Base-by-base conservation (phyloP, 495 filamentous ascomycete species). In the Neurospora tetraspora region DNA sequence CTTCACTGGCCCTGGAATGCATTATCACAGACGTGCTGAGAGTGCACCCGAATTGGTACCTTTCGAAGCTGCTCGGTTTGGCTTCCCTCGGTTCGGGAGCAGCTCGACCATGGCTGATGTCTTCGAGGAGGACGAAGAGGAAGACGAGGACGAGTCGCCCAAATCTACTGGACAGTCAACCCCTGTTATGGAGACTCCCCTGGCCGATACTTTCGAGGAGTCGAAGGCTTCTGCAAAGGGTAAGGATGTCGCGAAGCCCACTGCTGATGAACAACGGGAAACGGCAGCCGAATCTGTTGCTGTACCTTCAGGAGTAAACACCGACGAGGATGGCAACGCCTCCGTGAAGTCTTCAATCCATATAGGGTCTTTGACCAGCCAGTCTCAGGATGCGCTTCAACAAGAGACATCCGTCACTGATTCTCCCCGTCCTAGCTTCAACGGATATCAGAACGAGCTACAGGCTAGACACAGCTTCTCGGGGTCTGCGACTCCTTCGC, bases 81-180 rank as follows among this genome's bases (percentile, higher is more conserved):
- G 87, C 14, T 83, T 89, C 72, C 83, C 86, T 70, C 85, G 85
- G 47, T 85, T 89, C 69, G 88, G 84, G 68, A 91, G 86, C 78
- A 90, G 86, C 76, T 90, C 89, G 0, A 89, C 89, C 5, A 90
- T 93, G 86, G 91, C 91, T 23, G 96, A 98, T 81, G 96, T 97
- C 6, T 97, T 97, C 74, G 94, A 97, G 78, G 96, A 97, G 81
- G 96, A 99, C 70, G 96, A 97, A 75, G 94, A 96, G 74, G 93
- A 97, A 72, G 77, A 85, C 40, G 78, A 80, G 6, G 80, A 75
- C 16, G 77, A 78, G 10, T 47, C 69, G 7, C 71, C 61, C 9
- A 75, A 74, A 42, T 76, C 78, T 10, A 77, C 74, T 45, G 76
- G 77, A 42, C 74, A 78, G 23, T 78, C 80, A 3, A 80, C 78